Base-by-base conservation (phyloP, 805 yeast genomes). In the Yarrowia sp. region DNA sequence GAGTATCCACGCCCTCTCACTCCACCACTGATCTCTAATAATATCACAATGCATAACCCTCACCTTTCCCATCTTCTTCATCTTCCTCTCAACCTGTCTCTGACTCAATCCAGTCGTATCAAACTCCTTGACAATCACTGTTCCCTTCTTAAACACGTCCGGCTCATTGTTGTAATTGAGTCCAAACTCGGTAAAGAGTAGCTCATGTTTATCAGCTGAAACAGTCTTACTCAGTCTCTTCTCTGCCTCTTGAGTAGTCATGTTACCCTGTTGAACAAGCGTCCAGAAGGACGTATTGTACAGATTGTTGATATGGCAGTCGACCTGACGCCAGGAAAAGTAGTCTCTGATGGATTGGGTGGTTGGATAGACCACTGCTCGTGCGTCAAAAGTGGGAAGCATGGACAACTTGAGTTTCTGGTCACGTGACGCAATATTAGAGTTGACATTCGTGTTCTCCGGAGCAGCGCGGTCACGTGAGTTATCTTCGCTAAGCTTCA, bases 271-370 rank as follows among this genome's bases (percentile, higher is more conserved):
- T 17, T 78, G 73, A 0, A 95, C 93, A 71, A 95, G 79, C 6
- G 85, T 80, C 99, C 99, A 95, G 74, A 95, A 95, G 0, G 91
- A 80, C 0, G 99, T 95, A 73, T 95, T 95, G 78, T 93, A 95
- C 66, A 95, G 76, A 74, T 95, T 95, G 74, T 95, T 95, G 65
- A 95, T 95, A 76, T 95, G 99, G 61, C 82, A 95, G 73, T 95
- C 99, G 1, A 88, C 98, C 73, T 90, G 98, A 69, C 99, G 82
- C 99, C 99, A 95, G 65, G 89, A 79, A 68, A 95, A 83, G 73
- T 95, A 95, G 74, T 93, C 98, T 65, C 90, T 80, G 1, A 93
- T 79, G 0, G 79, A 76, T 5, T 77, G 71, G 15, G 78, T 68
- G 64, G 81, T 84, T 0, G 99, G 99, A 70, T 95, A 95, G 1